phyloP scores from a whole-genome alignment of 164 flowering plant genomes.

The Liriodendron chinense region DNA sequence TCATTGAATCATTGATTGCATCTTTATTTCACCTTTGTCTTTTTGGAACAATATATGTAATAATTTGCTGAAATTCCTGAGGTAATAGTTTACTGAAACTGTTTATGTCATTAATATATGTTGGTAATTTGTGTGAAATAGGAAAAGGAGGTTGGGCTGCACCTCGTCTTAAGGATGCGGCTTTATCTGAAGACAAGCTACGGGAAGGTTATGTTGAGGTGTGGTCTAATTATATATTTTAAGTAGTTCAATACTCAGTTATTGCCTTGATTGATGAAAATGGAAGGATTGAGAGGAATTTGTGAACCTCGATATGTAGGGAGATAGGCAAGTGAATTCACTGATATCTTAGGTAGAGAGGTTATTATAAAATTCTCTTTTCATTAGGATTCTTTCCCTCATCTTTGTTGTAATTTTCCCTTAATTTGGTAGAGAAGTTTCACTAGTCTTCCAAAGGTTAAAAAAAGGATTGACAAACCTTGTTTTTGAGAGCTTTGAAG shows the following conservation, averaged over 20 bases:
- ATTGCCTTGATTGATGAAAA: neutral
- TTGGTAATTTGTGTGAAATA: conserved; percentile 21
- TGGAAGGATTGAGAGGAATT: neutral
- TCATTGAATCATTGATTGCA: neutral
- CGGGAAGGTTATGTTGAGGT: conserved; percentile 97
- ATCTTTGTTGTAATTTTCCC: neutral
- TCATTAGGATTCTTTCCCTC: neutral
- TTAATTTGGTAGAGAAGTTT: too few species aligned
- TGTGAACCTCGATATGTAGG: too few species aligned
- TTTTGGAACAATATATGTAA: neutral
- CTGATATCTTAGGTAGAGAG: neutral
- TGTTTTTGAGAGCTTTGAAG: too few species aligned
- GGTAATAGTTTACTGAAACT: neutral
- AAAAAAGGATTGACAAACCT: too few species aligned
- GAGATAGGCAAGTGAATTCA: neutral
- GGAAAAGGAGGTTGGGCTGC: conserved; percentile 97
- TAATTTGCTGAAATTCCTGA: neutral
- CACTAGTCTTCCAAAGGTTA: too few species aligned
- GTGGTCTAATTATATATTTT: conserved; percentile 8
- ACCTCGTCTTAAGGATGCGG: conserved; percentile 98
- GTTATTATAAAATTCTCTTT: neutral
- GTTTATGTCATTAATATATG: neutral
- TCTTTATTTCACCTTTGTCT: neutral
- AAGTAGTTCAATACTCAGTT: neutral
- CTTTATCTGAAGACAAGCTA: conserved; percentile 73